Evolutionary conservation across 2,329 filamentous ascomycete genomes (phyloP).

Genomic region (Verticillium klebahnii): DNA sequence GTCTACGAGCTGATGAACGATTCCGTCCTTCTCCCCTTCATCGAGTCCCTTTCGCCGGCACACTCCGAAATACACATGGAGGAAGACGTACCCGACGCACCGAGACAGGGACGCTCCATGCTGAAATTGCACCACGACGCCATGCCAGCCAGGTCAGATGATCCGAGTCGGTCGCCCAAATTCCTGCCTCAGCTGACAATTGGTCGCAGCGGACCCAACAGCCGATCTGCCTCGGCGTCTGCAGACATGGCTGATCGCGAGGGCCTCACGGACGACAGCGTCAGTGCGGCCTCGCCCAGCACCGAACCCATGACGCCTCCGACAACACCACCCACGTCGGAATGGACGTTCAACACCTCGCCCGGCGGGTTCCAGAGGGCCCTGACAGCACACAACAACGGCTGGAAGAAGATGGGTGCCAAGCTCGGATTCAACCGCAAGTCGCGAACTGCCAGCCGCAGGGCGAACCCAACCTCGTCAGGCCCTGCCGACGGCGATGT

Average conservation of each 20-base stretch:
- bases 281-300: constrained; percentile 51
- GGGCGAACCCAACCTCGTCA: constrained; percentile 39
- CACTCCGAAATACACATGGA: constrained; percentile 29
- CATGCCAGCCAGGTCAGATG: constrained; percentile 23
- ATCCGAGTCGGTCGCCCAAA: constrained; percentile 39
- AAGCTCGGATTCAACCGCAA: constrained; percentile 56
- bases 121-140: constrained; percentile 32
- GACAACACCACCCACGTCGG: constrained; percentile 62
- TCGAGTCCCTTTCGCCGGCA: constrained; percentile 57
- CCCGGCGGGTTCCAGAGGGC: constrained; percentile 51
- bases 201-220: constrained; percentile 28
- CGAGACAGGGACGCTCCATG: constrained; percentile 32
- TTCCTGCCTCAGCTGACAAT: constrained; percentile 38
- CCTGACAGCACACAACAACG: constrained; percentile 49
- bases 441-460: constrained; percentile 38
- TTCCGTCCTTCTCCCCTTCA: constrained; percentile 86
- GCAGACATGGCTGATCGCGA: constrained; percentile 44
- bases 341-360: constrained; percentile 48
- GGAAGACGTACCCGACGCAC: constrained; percentile 26
- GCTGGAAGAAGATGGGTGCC: constrained; percentile 62
- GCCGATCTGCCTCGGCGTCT: constrained; percentile 39
- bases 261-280: constrained; percentile 60
- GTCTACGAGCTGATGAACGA: constrained; percentile 98
- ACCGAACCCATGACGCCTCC: constrained; percentile 70
- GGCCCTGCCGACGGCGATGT: constrained; percentile 32